Evolutionary conservation across 192 early-diverging fungal species (phyloP).

Genomic region (Backusella tarrabulga): DNA sequence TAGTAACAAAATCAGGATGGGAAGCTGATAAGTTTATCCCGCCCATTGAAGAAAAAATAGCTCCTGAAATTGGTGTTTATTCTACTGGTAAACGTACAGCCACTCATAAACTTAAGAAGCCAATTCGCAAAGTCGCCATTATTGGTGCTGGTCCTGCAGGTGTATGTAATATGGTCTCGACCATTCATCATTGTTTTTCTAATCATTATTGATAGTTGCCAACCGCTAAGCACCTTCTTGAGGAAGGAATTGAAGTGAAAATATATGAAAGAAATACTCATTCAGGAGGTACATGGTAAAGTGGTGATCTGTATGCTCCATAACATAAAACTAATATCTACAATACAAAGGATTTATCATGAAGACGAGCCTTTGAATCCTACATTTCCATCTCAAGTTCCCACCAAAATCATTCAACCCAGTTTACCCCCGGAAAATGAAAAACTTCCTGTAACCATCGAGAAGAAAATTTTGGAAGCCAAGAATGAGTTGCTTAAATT

Average conservation of each 20-base stretch:
- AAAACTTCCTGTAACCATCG: background rate
- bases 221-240: constrained; percentile 19
- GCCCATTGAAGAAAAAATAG: background rate
- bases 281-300: constrained; percentile 23
- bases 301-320: background rate
- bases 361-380: background rate
- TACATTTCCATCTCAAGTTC: background rate
- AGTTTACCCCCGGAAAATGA: background rate
- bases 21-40: background rate
- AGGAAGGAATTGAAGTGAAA: constrained; percentile 19
- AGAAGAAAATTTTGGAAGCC: background rate
- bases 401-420: background rate
- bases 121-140: constrained; percentile 14
- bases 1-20: background rate
- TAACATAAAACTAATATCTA: background rate
- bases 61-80: background rate
- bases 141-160: constrained; percentile 32
- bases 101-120: background rate
- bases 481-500: background rate
- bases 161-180: background rate
- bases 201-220: constrained; percentile 10
- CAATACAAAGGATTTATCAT: background rate
- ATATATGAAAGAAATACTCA: constrained; percentile 22
- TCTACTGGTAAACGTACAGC: background rate
- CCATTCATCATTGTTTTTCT: background rate